phyloP scores from a whole-genome alignment of 257 asterid genomes.

The Agastache rugosa region DNA sequence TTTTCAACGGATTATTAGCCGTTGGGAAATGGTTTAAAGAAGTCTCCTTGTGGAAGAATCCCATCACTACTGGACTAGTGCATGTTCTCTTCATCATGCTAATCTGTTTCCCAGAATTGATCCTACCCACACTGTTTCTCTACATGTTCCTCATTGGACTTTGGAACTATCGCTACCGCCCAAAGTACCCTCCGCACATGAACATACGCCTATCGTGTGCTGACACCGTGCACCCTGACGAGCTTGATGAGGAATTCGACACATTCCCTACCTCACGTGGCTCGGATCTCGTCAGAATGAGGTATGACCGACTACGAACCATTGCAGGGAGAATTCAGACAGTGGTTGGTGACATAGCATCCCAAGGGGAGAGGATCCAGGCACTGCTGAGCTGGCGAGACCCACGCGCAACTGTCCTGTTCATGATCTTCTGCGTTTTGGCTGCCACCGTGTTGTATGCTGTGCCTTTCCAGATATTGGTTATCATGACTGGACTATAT shows the following conservation, averaged over 20 bases:
- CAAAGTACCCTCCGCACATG: slow-evolving; percentile 93
- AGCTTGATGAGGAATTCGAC: slow-evolving; percentile 94
- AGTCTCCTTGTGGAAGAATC: slow-evolving; percentile 80
- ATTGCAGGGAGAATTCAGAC: slow-evolving; percentile 87
- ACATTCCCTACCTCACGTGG: slow-evolving; percentile 65
- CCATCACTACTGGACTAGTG: slow-evolving; percentile 71
- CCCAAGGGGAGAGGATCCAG: slow-evolving; percentile 91
- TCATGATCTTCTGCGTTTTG: slow-evolving; percentile 61
- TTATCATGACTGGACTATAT: slow-evolving; percentile 54
- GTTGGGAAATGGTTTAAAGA: slow-evolving; percentile 78
- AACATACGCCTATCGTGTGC: slow-evolving; percentile 75
- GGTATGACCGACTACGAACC: slow-evolving; percentile 81
- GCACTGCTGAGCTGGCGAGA: slow-evolving; percentile 93
- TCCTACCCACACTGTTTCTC: slow-evolving; percentile 71
- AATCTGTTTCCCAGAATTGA: slow-evolving; percentile 70
- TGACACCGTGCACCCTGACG: slow-evolving; percentile 73
- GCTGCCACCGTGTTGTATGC: slow-evolving; percentile 64
- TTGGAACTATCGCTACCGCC: slow-evolving; percentile 78
- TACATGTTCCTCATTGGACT: slow-evolving; percentile 82
- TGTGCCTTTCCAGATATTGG: slow-evolving; percentile 67
- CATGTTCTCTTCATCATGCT: slow-evolving; percentile 81
- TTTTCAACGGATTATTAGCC: slow-evolving; percentile 59
- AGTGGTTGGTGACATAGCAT: slow-evolving; percentile 78
- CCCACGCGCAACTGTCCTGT: slow-evolving; percentile 81
- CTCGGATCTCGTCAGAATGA: slow-evolving; percentile 64